Evolutionary conservation across 2,329 filamentous ascomycete species (phyloP), one percentile per base, ranked within the genome.

Genomic region (Alternaria gansuensis): DNA sequence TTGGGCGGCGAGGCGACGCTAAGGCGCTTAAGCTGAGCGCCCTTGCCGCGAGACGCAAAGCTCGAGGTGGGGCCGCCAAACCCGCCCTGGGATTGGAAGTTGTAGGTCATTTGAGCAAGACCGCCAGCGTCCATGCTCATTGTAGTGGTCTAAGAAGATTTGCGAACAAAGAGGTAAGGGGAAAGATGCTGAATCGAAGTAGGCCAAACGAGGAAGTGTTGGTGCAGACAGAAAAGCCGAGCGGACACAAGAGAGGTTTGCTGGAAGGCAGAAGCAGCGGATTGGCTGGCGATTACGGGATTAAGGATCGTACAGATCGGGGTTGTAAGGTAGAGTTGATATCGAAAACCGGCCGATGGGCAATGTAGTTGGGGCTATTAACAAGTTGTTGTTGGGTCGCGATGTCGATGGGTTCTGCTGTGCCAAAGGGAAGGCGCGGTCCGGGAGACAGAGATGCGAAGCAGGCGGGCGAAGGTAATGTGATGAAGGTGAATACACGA

Each of bases 81-180:
- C 71, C 87, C 89, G 79, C 72, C 77, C 72, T 86, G 86, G 76
- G 86, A 83, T 78, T 90, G 74, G 66, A 75, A 75, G 76, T 89
- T 91, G 84, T 92, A 94, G 83, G 92, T 91, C 94, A 98, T 98
- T 87, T 96, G 93, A 95, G 93, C 90, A 84, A 97, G 92, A 95
- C 93, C 92, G 87, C 94, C 94, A 87, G 94, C 89, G 94, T 97
- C 90, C 90, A 96, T 89, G 80, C 82, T 84, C 82, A 81, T 77
- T 62, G 59, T 73, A 67, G 63, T 62, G 57, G 66, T 62, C 65
- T 68, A 59, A 54, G 63, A 57, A 67, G 65, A 62, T 60, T 65
- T 62, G 63, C 53, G 64, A 56, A 71, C 63, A 72, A 71, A 71
- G 69, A 54, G 66, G 66, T 72, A 71, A 73, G 52, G 53, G 34